These are phyloP conservation scores for Petasospora rhodanensis DNA, from an alignment of 1,139 yeast genomes.

Conservation along the genomic window DNA sequence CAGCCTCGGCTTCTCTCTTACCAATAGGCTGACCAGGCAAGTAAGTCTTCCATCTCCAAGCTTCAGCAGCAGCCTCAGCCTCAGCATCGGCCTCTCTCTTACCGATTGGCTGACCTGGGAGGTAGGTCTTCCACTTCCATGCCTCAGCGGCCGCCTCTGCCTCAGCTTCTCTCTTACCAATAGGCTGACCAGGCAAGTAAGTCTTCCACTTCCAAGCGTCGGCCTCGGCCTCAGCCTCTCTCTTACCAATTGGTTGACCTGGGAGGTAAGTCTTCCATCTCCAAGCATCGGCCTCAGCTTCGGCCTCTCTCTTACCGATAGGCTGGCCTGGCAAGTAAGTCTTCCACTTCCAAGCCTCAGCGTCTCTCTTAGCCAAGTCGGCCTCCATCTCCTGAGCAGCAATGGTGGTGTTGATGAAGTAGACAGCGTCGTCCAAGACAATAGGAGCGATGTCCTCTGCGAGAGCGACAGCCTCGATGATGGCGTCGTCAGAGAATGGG, in stretches of 20 bases:
- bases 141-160: constrained; percentile 22
- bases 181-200: constrained; percentile 18
- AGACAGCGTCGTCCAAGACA: constrained; percentile 22
- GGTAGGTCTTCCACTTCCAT: constrained; percentile 17
- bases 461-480: constrained; percentile 24
- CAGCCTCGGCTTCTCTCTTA: constrained; percentile 15
- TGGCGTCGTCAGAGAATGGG: constrained; percentile 25
- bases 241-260: constrained; percentile 20
- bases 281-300: constrained; percentile 22
- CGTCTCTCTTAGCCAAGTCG: constrained; percentile 17
- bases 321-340: constrained; percentile 17
- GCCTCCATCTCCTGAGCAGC: constrained; percentile 16
- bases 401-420: constrained; percentile 24
- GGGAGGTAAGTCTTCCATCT: constrained; percentile 12
- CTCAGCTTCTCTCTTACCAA: constrained; percentile 15
- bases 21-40: constrained; percentile 16
- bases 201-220: constrained; percentile 18
- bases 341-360: constrained; percentile 22
- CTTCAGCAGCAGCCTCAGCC: constrained; percentile 19
- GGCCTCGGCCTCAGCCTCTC: constrained; percentile 20
- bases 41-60: constrained; percentile 13
- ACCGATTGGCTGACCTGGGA: constrained; percentile 19
- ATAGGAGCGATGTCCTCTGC: constrained; percentile 23
- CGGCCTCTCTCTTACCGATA: constrained; percentile 18
- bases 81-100: constrained; percentile 20